Base-by-base conservation (phyloP, 805 yeast genomes). In the Tetrapisispora nanseiensis region DNA sequence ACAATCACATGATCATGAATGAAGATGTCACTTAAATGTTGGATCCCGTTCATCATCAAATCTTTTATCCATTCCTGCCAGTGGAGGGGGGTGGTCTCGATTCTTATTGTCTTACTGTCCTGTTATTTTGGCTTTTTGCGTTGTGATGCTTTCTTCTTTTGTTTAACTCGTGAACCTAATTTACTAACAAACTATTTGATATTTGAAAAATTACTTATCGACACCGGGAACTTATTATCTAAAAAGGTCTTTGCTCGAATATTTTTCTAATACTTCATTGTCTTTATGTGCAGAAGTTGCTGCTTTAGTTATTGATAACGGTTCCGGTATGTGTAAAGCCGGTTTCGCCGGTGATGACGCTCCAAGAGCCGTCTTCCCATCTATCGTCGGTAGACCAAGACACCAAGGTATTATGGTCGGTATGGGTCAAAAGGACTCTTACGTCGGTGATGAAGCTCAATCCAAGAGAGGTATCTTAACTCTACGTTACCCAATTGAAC, bases 271-370 rank as follows among this genome's bases (percentile, higher is more conserved):
- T 27, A 27, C 7, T 27, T 9, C 11, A 27, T 10, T 27, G 9
- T 29, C 30, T 41, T 40, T 48, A 19, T 26, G 34, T 19, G 21
- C 46, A 62, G 67, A 62, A 54, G 67, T 62, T 49, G 67, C 67
- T 52, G 67, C 67, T 51, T 64, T 68, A 61, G 97, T 90, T 75
- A 90, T 90, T 75, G 98, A 90, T 72, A 90, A 90, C 76, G 98
- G 98, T 77, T 92, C 98, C 67, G 98, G 98, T 80, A 92, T 92
- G 97, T 92, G 98, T 82, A 92, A 92, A 72, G 98, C 98, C 90
- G 98, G 98, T 74, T 92, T 89, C 70, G 97, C 98, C 80, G 98
- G 98, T 78, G 97, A 92, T 68, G 98, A 92, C 76, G 97, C 97
- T 55, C 98, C 98, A 68, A 85, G 97, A 72, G 97, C 98, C 64